These are phyloP conservation scores for Avena insularis DNA, from an alignment of 176 grass and related monocot species.

Conservation along the genomic window DNA sequence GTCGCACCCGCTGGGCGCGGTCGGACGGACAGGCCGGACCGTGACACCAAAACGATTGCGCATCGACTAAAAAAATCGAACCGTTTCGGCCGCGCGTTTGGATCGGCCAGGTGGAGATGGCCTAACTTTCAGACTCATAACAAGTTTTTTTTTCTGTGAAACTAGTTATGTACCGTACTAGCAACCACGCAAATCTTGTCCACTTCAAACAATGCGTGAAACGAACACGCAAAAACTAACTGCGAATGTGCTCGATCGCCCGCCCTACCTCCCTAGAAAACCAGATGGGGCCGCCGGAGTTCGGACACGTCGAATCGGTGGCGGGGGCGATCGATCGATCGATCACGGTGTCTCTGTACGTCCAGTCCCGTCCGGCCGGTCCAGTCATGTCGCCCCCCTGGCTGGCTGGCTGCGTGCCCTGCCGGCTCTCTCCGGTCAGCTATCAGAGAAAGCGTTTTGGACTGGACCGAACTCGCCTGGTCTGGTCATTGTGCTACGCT, in stretches of 20 bases:
- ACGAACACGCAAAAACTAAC: too few species aligned
- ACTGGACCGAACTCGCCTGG: background rate
- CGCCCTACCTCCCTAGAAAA: background rate
- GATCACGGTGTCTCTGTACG: background rate
- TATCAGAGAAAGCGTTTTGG: background rate
- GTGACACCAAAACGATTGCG: too few species aligned
- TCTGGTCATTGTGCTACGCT: slow-evolving; percentile 5
- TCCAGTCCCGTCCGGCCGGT: slow-evolving; percentile 10
- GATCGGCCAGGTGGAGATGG: too few species aligned
- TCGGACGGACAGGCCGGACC: too few species aligned
- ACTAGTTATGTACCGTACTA: too few species aligned
- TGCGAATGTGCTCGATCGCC: background rate
- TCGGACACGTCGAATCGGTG: slow-evolving; percentile 18
- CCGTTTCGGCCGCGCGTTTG: too few species aligned
- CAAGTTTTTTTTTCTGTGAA: too few species aligned
- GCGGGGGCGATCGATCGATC: background rate
- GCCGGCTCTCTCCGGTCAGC: slow-evolving; percentile 24
- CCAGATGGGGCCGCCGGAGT: background rate
- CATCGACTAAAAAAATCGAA: too few species aligned
- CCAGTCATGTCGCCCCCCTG: slow-evolving; percentile 10
- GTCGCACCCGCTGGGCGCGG: too few species aligned
- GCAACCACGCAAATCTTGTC: too few species aligned
- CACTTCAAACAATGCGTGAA: background rate
- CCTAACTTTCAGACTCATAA: background rate
- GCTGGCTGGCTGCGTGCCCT: background rate